These are phyloP conservation scores for Prunella vulgaris DNA, from an alignment of 257 asterid genomes.

Conservation along the genomic window DNA sequence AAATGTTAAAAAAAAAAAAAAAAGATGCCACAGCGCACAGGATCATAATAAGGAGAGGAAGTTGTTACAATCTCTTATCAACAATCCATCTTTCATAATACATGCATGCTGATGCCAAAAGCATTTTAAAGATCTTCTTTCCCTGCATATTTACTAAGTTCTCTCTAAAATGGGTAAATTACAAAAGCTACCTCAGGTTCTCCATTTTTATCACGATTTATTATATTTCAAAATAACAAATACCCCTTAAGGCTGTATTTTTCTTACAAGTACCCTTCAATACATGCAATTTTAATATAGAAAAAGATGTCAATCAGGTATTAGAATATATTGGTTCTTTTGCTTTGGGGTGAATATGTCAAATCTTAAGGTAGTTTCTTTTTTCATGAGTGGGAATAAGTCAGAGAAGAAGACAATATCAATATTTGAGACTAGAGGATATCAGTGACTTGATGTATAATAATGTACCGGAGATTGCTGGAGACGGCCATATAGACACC, in stretches of 20 bases:
- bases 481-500: slow-evolving; percentile 93
- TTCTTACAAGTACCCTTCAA: neutral
- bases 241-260: neutral
- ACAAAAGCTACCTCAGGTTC: neutral
- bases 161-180: neutral
- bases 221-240: too few species aligned
- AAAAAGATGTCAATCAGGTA: neutral
- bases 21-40: neutral
- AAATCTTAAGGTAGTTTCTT: too few species aligned
- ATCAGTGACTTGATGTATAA: neutral
- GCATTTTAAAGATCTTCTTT: neutral
- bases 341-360: neutral
- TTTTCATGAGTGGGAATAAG: neutral
- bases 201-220: neutral
- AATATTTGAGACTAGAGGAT: too few species aligned
- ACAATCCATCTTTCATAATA: neutral
- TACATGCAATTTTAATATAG: neutral
- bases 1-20: too few species aligned
- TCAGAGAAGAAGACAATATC: too few species aligned
- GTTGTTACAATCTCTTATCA: too few species aligned
- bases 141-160: too few species aligned
- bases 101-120: neutral
- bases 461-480: slow-evolving; percentile 85
- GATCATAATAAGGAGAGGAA: neutral
- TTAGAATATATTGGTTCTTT: too few species aligned